Evolutionary conservation across 2,329 filamentous ascomycete genomes (phyloP).

Genomic region (Fusarium keratoplasticum): DNA sequence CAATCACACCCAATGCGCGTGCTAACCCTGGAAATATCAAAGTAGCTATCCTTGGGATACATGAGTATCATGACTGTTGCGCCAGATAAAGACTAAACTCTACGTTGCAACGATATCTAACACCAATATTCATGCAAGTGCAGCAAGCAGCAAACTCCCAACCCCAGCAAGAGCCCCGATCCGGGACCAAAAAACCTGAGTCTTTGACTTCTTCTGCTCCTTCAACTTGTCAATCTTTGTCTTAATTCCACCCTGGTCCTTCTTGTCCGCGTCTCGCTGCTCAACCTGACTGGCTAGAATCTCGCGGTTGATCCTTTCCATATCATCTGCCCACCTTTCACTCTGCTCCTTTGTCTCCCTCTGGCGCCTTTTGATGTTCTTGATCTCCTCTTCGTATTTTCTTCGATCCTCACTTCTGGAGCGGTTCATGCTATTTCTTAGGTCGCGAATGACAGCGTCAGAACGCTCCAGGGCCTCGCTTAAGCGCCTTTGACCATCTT

Average conservation of each 20-base stretch:
- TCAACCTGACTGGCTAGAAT: not conserved
- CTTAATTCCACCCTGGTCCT: not conserved
- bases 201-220: not conserved
- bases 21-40: not conserved
- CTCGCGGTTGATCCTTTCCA: not conserved
- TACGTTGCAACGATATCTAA: not conserved
- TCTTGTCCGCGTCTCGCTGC: not conserved
- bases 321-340: not conserved
- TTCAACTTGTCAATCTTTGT: not conserved
- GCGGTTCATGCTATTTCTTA: not conserved
- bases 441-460: not conserved
- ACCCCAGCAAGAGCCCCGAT: not conserved
- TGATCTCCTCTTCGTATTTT: not conserved
- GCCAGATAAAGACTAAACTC: not conserved
- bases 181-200: not conserved
- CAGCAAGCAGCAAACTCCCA: not conserved
- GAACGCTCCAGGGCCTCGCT: not conserved
- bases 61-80: rapidly evolving
- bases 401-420: not conserved
- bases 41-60: not conserved
- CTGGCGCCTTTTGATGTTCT: not conserved
- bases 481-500: not conserved
- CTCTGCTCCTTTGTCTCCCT: not conserved
- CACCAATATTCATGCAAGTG: not conserved
- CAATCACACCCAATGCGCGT: not conserved